Conservation (phyloP, 2,329 filamentous ascomycete species). For the Fusarium sulawesiense region DNA sequence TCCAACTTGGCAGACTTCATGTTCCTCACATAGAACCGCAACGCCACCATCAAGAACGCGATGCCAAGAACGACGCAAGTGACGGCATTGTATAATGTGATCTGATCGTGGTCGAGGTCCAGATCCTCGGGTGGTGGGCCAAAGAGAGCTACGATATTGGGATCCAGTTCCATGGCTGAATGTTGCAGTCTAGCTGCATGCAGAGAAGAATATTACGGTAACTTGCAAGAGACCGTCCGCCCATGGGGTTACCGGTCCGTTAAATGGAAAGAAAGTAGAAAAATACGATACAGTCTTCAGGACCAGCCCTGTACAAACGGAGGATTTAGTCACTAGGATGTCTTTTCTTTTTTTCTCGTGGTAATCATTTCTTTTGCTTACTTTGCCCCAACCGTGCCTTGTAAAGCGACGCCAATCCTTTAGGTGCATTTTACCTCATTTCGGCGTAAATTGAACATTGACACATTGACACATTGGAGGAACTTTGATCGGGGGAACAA, state of each 20-base stretch:
- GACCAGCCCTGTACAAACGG: too few species aligned
- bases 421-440: neutral
- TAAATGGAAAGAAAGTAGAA: neutral
- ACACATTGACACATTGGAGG: neutral
- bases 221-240: too few species aligned
- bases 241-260: neutral
- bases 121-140: constrained; percentile 10
- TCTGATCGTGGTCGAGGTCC: neutral
- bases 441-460: neutral
- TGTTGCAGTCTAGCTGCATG: neutral
- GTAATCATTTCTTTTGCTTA: neutral
- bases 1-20: constrained; percentile 17
- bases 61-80: constrained; percentile 9
- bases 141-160: constrained; percentile 20
- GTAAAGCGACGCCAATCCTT: neutral
- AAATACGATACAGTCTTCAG: neutral
- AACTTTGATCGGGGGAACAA: neutral
- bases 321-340: neutral
- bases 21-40: constrained; percentile 23
- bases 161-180: neutral
- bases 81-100: neutral
- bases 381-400: neutral
- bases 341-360: neutral
- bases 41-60: neutral
- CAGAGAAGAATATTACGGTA: neutral